phyloP scores from a whole-genome alignment of 208 protist genomes.

The Acanthamoeba polyphaga region DNA sequence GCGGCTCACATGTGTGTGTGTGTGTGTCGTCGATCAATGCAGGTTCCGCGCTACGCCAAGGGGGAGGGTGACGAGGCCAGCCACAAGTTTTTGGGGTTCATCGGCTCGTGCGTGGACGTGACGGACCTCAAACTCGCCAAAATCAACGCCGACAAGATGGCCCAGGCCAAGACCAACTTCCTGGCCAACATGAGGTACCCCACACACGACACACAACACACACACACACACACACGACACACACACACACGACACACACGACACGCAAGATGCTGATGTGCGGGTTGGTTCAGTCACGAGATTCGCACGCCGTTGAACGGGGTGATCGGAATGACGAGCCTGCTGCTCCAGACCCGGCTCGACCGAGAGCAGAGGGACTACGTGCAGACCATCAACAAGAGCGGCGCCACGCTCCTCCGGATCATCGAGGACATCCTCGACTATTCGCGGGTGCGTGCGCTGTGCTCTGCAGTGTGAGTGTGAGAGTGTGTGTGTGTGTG shows the following conservation, averaged over 20 bases:
- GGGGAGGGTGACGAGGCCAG: background rate
- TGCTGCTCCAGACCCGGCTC: constrained; percentile 59
- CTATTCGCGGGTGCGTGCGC: background rate
- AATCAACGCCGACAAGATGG: constrained; percentile 43
- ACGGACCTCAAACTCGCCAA: constrained; percentile 38
- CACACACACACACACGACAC: background rate
- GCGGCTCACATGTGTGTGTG: background rate
- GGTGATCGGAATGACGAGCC: constrained; percentile 78
- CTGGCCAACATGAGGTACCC: constrained; percentile 66
- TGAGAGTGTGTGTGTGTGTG: too few relatives aligned
- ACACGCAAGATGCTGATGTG: background rate
- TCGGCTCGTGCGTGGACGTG: constrained; percentile 47
- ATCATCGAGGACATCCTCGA: constrained; percentile 52
- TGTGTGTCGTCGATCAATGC: background rate
- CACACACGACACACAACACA: background rate
- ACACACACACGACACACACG: too few relatives aligned
- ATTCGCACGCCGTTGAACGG: constrained; percentile 81
- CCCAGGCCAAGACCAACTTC: constrained; percentile 36
- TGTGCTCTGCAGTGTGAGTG: too few relatives aligned
- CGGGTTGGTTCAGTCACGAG: constrained; percentile 50
- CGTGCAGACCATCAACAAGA: constrained; percentile 23
- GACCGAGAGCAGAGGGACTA: constrained; percentile 34
- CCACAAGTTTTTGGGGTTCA: constrained; percentile 26
- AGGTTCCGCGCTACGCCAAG: background rate
- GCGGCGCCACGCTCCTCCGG: background rate